phyloP scores from a whole-genome alignment of 805 yeast species.

The Lipomyces starkeyi region DNA sequence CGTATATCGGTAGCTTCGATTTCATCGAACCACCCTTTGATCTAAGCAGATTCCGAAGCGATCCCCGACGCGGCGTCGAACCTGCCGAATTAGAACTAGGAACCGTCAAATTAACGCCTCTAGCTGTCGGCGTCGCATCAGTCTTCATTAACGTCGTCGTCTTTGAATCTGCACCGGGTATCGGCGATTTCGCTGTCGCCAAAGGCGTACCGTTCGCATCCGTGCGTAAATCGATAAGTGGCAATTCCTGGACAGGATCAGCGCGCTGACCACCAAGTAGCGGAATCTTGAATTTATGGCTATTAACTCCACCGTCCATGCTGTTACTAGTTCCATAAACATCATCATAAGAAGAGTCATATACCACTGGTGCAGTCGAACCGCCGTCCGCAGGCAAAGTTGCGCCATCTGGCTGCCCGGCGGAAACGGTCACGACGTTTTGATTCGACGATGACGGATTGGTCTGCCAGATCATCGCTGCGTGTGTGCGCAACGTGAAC shows the following conservation, averaged over 20 bases:
- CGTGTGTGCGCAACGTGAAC: conserved; percentile 95
- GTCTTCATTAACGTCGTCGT: background rate
- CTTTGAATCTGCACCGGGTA: background rate
- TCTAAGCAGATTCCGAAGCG: conserved; percentile 18
- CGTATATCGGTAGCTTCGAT: conserved; percentile 8
- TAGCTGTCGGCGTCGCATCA: background rate
- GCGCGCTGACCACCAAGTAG: conserved; percentile 16
- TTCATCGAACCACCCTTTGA: conserved; percentile 2
- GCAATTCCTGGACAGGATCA: conserved; percentile 22
- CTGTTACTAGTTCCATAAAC: conserved; percentile 5
- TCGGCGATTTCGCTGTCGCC: background rate
- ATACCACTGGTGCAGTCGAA: conserved; percentile 30
- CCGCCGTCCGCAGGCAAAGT: conserved; percentile 5
- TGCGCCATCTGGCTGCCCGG: conserved; percentile 8
- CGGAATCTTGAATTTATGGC: conserved; percentile 28
- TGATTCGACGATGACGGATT: conserved; percentile 23
- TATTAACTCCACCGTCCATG: conserved; percentile 10
- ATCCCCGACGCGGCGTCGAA: conserved; percentile 21
- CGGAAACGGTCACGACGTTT: conserved; percentile 21
- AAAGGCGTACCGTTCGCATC: background rate
- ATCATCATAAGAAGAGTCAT: conserved; percentile 22
- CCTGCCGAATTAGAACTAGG: conserved; percentile 19
- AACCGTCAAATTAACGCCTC: background rate
- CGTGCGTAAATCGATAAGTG: conserved; percentile 23
- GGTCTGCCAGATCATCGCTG: conserved; percentile 83